Conservation (phyloP, 2,329 filamentous ascomycete species). For the Ophiostoma sp. region DNA sequence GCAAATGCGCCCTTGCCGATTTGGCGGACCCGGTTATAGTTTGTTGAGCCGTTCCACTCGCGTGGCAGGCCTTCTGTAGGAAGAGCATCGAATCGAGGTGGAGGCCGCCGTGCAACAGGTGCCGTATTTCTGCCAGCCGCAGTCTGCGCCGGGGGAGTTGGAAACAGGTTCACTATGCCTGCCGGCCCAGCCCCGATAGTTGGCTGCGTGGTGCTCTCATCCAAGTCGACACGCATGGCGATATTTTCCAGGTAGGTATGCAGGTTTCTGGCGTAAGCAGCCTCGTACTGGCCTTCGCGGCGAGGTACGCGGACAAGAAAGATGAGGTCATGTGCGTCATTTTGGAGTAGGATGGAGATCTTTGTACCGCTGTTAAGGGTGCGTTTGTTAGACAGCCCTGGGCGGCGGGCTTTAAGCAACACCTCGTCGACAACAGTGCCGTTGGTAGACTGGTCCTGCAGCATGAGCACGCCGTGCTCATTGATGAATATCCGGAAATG, state of each 20-base stretch:
- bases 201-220: slow-evolving; percentile 31
- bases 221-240: slow-evolving; percentile 28
- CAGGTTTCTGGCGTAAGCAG: slow-evolving; percentile 64
- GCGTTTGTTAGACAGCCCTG: slow-evolving; percentile 38
- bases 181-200: slow-evolving; percentile 45
- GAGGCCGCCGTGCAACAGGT: slow-evolving; percentile 17
- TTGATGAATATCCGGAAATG: slow-evolving; percentile 95
- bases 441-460: slow-evolving; percentile 93
- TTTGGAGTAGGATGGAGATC: slow-evolving; percentile 60
- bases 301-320: slow-evolving; percentile 84
- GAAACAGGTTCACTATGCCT: slow-evolving; percentile 40
- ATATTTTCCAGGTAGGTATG: slow-evolving; percentile 54
- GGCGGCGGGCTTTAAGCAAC: slow-evolving; percentile 46
- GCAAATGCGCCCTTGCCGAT: slow-evolving; percentile 95
- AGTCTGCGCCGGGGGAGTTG: slow-evolving; percentile 13
- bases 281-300: slow-evolving; percentile 59
- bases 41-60: slow-evolving; percentile 76
- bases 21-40: slow-evolving; percentile 74
- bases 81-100: slow-evolving; percentile 28
- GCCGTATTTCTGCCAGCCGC: not conserved
- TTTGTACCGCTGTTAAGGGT: slow-evolving; percentile 68
- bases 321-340: slow-evolving; percentile 54
- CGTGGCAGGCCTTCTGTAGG: slow-evolving; percentile 39
- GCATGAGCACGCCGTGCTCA: slow-evolving; percentile 77
- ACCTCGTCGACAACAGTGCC: slow-evolving; percentile 78